Conservation (phyloP, 768 basidiomycete genomes). For the Boletus rubroflammeus region DNA sequence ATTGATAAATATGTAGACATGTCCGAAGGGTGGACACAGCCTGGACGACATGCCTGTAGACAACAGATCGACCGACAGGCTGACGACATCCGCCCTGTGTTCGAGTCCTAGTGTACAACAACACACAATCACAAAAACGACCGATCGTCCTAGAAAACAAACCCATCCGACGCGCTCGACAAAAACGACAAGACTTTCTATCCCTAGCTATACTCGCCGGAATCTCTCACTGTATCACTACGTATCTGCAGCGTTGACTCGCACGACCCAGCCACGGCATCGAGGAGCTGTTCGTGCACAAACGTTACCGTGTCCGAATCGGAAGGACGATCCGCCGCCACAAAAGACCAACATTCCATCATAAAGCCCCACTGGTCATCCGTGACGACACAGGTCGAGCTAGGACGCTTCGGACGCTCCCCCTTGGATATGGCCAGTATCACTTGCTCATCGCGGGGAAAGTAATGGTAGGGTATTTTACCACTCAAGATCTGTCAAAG, state of each 20-base stretch:
- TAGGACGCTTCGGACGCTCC: slow-evolving; percentile 13
- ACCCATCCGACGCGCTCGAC: no score
- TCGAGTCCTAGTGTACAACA: no score
- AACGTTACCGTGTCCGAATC: slow-evolving; percentile 26
- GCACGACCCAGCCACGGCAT: not conserved
- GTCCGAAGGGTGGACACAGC: no score
- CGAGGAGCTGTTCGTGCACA: slow-evolving; percentile 14
- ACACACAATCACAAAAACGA: no score
- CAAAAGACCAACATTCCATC: slow-evolving; percentile 27
- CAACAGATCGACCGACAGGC: no score
- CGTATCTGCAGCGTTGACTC: not conserved
- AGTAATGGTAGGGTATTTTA: slow-evolving; percentile 21
- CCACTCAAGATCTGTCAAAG: slow-evolving; percentile 21
- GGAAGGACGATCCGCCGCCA: slow-evolving; percentile 30
- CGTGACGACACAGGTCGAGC: not conserved
- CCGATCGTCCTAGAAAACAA: no score
- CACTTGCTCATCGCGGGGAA: slow-evolving; percentile 17
- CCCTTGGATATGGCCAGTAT: slow-evolving; percentile 16
- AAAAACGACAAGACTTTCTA: no score
- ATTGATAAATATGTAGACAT: no score
- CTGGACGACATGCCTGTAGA: no score
- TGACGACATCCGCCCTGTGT: no score
- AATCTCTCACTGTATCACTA: not conserved
- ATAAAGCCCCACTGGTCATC: slow-evolving; percentile 26
- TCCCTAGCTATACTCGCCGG: no score